Conservation (phyloP, 2,329 filamentous ascomycete species). For the Neodidymelliopsis sp. region DNA sequence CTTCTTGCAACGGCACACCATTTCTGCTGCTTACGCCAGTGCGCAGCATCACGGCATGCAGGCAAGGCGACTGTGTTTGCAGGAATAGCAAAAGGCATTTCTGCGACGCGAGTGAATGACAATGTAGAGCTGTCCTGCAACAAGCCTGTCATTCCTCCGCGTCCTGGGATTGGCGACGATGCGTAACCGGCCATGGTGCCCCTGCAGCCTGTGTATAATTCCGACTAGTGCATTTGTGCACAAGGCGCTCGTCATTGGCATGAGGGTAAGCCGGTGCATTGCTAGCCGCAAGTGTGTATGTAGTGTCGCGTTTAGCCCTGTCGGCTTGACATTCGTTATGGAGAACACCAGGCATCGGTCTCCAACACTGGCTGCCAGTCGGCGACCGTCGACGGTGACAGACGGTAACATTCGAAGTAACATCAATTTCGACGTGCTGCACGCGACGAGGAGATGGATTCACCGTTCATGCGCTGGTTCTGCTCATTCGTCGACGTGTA, state of each 20-base stretch:
- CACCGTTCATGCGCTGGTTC: conserved; percentile 3
- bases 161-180: background rate
- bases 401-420: conserved; percentile 2
- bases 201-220: conserved; percentile 7
- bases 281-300: conserved; percentile 31
- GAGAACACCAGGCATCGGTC: background rate
- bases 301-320: conserved; percentile 25
- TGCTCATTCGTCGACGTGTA: conserved; percentile 33
- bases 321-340: conserved; percentile 3
- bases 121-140: background rate
- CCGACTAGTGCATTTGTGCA: conserved; percentile 9
- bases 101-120: conserved; percentile 1
- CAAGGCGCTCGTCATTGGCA: conserved; percentile 5
- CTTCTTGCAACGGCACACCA: conserved; percentile 37
- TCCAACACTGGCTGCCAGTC: background rate
- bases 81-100: conserved; percentile 8
- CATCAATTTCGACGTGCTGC: conserved; percentile 10
- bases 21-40: conserved; percentile 35
- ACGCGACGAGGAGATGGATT: conserved; percentile 15
- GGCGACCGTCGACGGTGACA: background rate
- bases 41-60: conserved; percentile 31
- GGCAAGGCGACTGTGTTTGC: conserved; percentile 24
- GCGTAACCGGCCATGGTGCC: background rate
- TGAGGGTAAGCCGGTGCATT: background rate
- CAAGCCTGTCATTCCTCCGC: background rate